A percentile compares a stretch with the other conserved stretches of the same genome.
Evolutionary conservation across 2,329 filamentous ascomycete genomes (phyloP).

Genomic region (Aurifilum marmelostoma): DNA sequence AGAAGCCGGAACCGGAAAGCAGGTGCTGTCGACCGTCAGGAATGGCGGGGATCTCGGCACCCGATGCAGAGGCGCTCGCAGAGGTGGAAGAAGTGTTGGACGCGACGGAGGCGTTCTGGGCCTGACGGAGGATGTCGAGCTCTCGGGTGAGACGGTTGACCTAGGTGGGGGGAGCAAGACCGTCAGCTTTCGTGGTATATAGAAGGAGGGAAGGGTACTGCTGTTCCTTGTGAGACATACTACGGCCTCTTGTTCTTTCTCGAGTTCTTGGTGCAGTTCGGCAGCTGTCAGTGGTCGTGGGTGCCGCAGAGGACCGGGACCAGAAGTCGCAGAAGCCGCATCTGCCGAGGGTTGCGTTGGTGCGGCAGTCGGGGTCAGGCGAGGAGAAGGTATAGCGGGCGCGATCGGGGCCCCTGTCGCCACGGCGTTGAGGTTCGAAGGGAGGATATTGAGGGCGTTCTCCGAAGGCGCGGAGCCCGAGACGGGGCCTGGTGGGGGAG

Average conservation of each 20-base stretch:
- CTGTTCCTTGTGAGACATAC: slow-evolving; percentile 52
- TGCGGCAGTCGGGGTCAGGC: slow-evolving; percentile 36
- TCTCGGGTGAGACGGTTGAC: slow-evolving; percentile 93
- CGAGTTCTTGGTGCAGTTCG: slow-evolving; percentile 85
- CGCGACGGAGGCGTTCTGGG: slow-evolving; percentile 67
- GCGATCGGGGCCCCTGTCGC: slow-evolving; percentile 43
- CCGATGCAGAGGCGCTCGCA: slow-evolving; percentile 54
- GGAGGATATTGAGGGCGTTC: slow-evolving; percentile 59
- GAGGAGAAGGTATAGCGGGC: slow-evolving; percentile 39
- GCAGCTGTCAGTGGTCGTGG: slow-evolving; percentile 85
- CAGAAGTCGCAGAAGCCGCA: slow-evolving; percentile 51
- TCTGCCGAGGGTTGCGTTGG: slow-evolving; percentile 39
- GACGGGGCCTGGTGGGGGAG: slow-evolving; percentile 42
- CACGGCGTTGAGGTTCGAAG: slow-evolving; percentile 57
- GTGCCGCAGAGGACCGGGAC: slow-evolving; percentile 78
- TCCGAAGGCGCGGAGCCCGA: slow-evolving; percentile 33
- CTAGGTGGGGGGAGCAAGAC: slow-evolving; percentile 45
- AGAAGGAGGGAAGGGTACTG: neutral
- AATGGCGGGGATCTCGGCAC: slow-evolving; percentile 51
- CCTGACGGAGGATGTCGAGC: slow-evolving; percentile 76
- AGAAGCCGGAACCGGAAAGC: slow-evolving; percentile 60
- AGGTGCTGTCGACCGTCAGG: slow-evolving; percentile 47
- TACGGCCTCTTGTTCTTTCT: slow-evolving; percentile 94
- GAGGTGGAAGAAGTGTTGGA: slow-evolving; percentile 68
- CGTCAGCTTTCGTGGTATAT: slow-evolving; percentile 16